Evolutionary conservation across 2,329 filamentous ascomycete species (phyloP).

Genomic region (Diaporthe nobilis): DNA sequence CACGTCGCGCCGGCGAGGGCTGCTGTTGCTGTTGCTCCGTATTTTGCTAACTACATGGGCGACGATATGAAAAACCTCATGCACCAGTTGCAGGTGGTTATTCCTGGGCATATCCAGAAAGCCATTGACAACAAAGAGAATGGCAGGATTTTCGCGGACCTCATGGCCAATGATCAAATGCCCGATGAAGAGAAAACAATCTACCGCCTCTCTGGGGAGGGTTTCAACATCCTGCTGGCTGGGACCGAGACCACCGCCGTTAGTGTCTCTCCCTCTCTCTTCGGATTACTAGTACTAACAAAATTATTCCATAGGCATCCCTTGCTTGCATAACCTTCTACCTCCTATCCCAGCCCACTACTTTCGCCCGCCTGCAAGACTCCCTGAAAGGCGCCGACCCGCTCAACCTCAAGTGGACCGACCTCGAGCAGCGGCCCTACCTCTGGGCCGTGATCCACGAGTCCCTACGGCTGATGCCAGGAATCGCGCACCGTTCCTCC

Average conservation of each 20-base stretch:
- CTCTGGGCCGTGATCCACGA: conserved; percentile 45
- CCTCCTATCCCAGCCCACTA: conserved; percentile 14
- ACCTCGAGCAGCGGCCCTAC: conserved; percentile 46
- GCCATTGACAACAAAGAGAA: conserved; percentile 43
- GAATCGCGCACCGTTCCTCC: conserved; percentile 39
- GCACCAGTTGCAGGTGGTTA: conserved; percentile 47
- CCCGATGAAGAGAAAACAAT: conserved; percentile 42
- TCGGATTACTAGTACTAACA: not conserved
- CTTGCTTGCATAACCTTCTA: conserved; percentile 31
- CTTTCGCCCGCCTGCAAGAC: not conserved
- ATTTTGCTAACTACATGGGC: conserved; percentile 44
- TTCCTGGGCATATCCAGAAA: conserved; percentile 46
- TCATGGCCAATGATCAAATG: conserved; percentile 45
- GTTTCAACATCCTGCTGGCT: conserved; percentile 43
- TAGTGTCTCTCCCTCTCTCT: not conserved
- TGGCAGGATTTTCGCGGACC: conserved; percentile 48
- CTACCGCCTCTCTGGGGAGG: conserved; percentile 43
- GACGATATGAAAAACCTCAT: conserved; percentile 46
- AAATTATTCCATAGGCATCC: not conserved
- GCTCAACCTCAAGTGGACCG: conserved; percentile 41
- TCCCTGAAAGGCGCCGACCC: conserved; percentile 8
- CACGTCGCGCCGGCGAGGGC: conserved; percentile 49
- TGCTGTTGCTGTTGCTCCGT: conserved; percentile 45
- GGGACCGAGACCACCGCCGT: conserved; percentile 44
- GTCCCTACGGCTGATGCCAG: conserved; percentile 45